Evolutionary conservation across 2,329 filamentous ascomycete species (phyloP), one percentile per base, ranked within the genome.

Genomic region (Beauveria sp.): DNA sequence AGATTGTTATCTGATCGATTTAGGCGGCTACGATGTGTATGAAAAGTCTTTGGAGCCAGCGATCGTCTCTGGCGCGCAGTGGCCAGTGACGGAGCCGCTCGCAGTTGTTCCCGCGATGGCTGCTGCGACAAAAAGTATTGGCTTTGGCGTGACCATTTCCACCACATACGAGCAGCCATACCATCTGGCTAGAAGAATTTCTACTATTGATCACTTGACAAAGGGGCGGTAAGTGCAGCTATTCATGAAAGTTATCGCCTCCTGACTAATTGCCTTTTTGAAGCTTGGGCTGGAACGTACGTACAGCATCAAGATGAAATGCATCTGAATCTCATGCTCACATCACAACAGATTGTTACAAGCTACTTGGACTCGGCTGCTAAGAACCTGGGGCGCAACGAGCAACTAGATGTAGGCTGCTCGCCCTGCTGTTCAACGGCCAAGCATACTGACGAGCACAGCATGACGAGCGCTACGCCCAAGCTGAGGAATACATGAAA

Each of bases 111-210:
- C 86, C 2, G 85, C 86, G 1, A 88, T 89, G 85, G 86, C 87
- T 0, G 86, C 86, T 1, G 86, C 78, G 0, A 89, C 87, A 0
- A 80, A 83, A 65, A 87, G 78, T 62, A 80, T 90, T n/a, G 84
- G 82, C 0, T 89, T 90, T 63, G 87, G 87, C 0, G 83, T 89
- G 1, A 89, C 87, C 0, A 80, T 86, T 1, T 82, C 83, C 1
- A 88, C 87, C 0, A 88, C 85, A 0, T 90, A 89, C 64, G 87
- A 89, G 69, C 81, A 86, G 68, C 87, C 87, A 0, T 89, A 88
- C 67, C 83, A 88, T 65, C 74, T 89, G n/a, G 87, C 87, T 0
- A 73, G 87, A 22, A 74, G 86, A 20, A 72, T 89, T 14, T 85
- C 82, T 3, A 89, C 87, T 0, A 77, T 88, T 0, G 87, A 90